Evolutionary conservation across 1,284 basidiomycete genomes (phyloP).

Genomic region (Trametes hirsuta): DNA sequence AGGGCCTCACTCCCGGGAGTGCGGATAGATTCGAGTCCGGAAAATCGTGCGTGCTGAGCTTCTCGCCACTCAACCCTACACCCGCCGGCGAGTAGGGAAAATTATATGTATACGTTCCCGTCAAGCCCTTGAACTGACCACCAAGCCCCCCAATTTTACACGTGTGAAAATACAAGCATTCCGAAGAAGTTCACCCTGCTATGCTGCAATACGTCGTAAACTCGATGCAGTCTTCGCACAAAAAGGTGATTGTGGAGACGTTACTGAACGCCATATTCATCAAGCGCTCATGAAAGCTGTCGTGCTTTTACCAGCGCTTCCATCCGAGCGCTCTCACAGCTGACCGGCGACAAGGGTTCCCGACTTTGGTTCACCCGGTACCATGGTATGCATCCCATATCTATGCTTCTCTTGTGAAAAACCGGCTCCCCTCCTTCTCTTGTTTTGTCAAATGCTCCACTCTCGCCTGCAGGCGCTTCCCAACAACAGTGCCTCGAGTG

Average conservation of each 20-base stretch:
- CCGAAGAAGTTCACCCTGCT: not conserved
- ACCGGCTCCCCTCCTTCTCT: not conserved
- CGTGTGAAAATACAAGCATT: not conserved
- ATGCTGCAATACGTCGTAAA: not conserved
- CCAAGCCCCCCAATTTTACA: not conserved
- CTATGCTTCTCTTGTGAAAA: not conserved
- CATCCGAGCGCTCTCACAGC: not conserved
- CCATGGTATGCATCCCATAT: constrained; percentile 3
- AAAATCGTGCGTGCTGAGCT: too few species aligned
- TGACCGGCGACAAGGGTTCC: not conserved
- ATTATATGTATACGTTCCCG: too few species aligned
- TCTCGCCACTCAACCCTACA: too few species aligned
- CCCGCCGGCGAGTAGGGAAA: too few species aligned
- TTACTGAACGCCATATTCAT: constrained; percentile 2
- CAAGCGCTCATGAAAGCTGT: not conserved
- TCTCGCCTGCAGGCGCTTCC: too few species aligned
- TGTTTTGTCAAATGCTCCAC: not conserved
- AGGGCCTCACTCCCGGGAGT: too few species aligned
- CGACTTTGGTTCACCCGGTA: constrained; percentile 1
- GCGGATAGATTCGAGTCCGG: too few species aligned
- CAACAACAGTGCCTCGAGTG: too few species aligned
- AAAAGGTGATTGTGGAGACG: not conserved
- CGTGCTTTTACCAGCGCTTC: not conserved
- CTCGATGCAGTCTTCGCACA: not conserved
- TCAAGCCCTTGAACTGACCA: not conserved